A percentile compares a stretch with the other conserved stretches of the same genome.
Conservation (phyloP, 345 rosid species). For the Salix caprea region DNA sequence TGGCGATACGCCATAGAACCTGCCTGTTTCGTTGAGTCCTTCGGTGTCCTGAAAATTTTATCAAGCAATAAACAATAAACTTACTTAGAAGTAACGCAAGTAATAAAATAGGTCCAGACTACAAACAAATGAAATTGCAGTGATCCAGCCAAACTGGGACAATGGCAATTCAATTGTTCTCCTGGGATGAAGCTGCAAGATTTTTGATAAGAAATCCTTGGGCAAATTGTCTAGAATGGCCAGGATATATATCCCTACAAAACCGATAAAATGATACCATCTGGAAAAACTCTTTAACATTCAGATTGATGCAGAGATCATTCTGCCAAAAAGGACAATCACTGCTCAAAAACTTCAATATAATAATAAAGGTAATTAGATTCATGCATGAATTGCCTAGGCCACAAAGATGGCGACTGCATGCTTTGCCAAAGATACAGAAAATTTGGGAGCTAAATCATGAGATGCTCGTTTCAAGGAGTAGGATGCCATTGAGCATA, state of each 20-base stretch:
- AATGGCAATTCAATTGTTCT: not conserved
- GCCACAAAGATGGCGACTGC: too few species aligned
- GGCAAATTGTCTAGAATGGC: not conserved
- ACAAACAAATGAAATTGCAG: not conserved
- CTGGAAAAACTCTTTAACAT: not conserved
- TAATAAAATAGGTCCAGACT: too few species aligned
- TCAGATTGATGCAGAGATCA: not conserved
- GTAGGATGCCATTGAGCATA: too few species aligned
- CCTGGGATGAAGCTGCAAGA: not conserved
- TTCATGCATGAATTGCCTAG: too few species aligned
- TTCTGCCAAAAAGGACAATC: not conserved
- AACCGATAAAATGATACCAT: not conserved
- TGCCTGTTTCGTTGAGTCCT: conserved; percentile 64
- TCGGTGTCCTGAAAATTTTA: conserved; percentile 43
- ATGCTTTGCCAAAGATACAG: too few species aligned
- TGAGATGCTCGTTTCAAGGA: not conserved
- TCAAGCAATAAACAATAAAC: not conserved
- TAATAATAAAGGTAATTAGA: too few species aligned
- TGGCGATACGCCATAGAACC: conserved; percentile 56
- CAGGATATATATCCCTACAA: not conserved
- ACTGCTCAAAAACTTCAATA: too few species aligned
- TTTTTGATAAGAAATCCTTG: not conserved
- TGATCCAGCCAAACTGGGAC: not conserved
- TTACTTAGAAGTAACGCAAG: not conserved
- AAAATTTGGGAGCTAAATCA: too few species aligned